Evolutionary conservation across 768 basidiomycete genomes (phyloP).

Genomic region (Albatrellus ellisii): DNA sequence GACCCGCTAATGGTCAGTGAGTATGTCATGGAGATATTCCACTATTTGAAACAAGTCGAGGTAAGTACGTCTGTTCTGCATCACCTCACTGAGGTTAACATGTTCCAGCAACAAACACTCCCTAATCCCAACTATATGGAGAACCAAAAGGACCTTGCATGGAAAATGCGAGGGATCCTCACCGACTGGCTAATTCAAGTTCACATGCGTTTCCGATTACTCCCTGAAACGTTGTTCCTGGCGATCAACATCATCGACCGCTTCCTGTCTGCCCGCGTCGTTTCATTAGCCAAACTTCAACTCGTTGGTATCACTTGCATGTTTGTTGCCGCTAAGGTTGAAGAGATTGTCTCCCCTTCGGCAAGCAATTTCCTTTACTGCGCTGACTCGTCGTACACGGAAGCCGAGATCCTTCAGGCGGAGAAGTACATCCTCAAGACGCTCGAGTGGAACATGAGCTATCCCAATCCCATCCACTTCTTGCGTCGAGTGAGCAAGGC

Average conservation of each 20-base stretch:
- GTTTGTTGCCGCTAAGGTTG: constrained; percentile 83
- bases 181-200: constrained; percentile 93
- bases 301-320: constrained; percentile 83
- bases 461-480: constrained; percentile 84
- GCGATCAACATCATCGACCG: constrained; percentile 72
- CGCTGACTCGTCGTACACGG: constrained; percentile 63
- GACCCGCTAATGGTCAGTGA: constrained; percentile 97
- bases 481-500: constrained; percentile 86
- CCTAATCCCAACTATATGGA: constrained; percentile 82
- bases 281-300: constrained; percentile 49
- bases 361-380: constrained; percentile 70
- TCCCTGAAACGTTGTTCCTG: constrained; percentile 87
- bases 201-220: constrained; percentile 72
- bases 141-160: constrained; percentile 68
- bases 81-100: not conserved
- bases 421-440: constrained; percentile 83
- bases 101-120: constrained; percentile 52
- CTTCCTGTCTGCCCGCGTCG: constrained; percentile 44
- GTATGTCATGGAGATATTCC: constrained; percentile 89
- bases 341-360: constrained; percentile 84
- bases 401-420: constrained; percentile 76
- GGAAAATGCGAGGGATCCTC: constrained; percentile 82
- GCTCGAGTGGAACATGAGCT: constrained; percentile 75
- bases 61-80: constrained; percentile 27
- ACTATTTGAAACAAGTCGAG: constrained; percentile 80